phyloP scores from a whole-genome alignment of 768 basidiomycete species.

The Collybia nuda region DNA sequence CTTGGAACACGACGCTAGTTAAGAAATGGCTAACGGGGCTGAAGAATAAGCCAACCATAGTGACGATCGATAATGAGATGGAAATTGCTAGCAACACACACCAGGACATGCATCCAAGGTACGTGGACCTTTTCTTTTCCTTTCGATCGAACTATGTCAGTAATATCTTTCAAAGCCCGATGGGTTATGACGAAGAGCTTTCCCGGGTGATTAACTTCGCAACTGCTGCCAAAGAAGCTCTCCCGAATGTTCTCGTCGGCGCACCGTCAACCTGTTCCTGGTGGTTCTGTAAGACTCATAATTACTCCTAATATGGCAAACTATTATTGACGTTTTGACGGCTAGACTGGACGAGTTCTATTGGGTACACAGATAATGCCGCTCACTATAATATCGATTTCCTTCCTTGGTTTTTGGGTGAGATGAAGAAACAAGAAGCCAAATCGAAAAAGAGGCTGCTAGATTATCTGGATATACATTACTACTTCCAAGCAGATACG shows the following conservation, averaged over 20 bases:
- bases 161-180: slow-evolving; percentile 26
- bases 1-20: slow-evolving; percentile 48
- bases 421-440: slow-evolving; percentile 41
- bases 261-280: slow-evolving; percentile 48
- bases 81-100: slow-evolving; percentile 55
- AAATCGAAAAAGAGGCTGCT: slow-evolving; percentile 39
- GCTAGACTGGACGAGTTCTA: slow-evolving; percentile 50
- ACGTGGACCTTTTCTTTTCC: slow-evolving; percentile 9
- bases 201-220: slow-evolving; percentile 41
- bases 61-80: slow-evolving; percentile 56
- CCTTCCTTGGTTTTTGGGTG: slow-evolving; percentile 52
- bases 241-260: slow-evolving; percentile 42
- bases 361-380: slow-evolving; percentile 47
- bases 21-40: slow-evolving; percentile 44
- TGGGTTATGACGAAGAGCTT: slow-evolving; percentile 54
- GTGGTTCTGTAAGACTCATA: slow-evolving; percentile 39
- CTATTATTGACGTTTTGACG: background rate
- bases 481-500: slow-evolving; percentile 53
- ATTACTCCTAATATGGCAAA: background rate
- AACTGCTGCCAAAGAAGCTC: slow-evolving; percentile 39
- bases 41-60: slow-evolving; percentile 45
- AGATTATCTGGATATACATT: slow-evolving; percentile 59
- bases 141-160: background rate
- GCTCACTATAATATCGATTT: slow-evolving; percentile 55
- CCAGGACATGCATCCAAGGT: slow-evolving; percentile 57